Conservation (phyloP, 1,139 yeast species). For the Spathaspora sp. region DNA sequence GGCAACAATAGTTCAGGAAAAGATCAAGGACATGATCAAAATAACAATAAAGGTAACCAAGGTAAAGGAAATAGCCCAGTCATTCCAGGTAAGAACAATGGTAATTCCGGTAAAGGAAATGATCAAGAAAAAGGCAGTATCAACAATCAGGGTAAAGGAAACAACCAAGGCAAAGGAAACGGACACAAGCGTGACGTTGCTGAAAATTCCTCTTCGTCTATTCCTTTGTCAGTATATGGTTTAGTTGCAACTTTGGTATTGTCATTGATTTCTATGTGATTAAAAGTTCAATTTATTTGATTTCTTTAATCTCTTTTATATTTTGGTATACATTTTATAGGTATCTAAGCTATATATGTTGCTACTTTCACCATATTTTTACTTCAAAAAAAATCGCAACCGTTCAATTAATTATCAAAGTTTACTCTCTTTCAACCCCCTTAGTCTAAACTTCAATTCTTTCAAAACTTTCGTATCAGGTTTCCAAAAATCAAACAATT, state of each 20-base stretch:
- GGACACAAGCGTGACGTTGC: constrained; percentile 1
- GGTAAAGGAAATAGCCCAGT: not conserved
- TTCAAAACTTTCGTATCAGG: constrained; percentile 80
- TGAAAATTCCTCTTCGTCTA: not conserved
- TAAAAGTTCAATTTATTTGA: too few relatives aligned
- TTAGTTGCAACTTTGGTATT: not conserved
- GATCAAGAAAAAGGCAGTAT: not conserved
- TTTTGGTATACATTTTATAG: too few relatives aligned
- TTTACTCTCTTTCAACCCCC: constrained; percentile 63
- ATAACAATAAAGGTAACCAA: not conserved
- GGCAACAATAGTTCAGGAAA: not conserved
- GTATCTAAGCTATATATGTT: too few relatives aligned
- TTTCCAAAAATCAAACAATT: constrained; percentile 78
- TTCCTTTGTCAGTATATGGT: not conserved
- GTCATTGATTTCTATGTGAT: not conserved
- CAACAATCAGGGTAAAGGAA: not conserved
- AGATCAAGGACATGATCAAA: not conserved
- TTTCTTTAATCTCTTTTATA: too few relatives aligned
- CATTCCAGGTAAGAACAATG: not conserved
- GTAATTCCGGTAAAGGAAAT: not conserved
- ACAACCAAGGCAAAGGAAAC: not conserved
- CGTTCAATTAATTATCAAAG: constrained; percentile 20
- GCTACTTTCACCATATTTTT: too few relatives aligned
- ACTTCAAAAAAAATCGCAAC: too few relatives aligned
- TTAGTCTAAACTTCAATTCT: constrained; percentile 80